These are phyloP conservation scores for Candida orba DNA, from an alignment of 805 yeast species.

Conservation along the genomic window DNA sequence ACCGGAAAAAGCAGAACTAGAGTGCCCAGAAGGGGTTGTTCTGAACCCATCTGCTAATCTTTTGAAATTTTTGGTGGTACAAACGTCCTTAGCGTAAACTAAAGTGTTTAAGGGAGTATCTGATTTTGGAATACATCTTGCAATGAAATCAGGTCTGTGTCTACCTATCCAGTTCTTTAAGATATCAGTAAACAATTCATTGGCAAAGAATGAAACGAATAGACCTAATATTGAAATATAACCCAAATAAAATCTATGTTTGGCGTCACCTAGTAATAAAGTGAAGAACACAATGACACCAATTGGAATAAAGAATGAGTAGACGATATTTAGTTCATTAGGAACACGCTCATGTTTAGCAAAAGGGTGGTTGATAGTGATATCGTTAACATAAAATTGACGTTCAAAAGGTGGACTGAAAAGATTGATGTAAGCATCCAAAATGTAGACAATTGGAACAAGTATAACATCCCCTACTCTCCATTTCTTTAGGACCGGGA, in stretches of 20 bases:
- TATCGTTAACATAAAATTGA: slow-evolving; percentile 69
- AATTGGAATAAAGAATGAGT: slow-evolving; percentile 46
- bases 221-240: slow-evolving; percentile 66
- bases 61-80: slow-evolving; percentile 43
- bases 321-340: slow-evolving; percentile 43
- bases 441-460: slow-evolving; percentile 24
- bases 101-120: slow-evolving; percentile 49
- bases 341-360: slow-evolving; percentile 70
- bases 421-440: slow-evolving; percentile 28
- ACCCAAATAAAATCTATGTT: slow-evolving; percentile 50
- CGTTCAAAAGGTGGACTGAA: slow-evolving; percentile 60
- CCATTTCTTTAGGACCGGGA: slow-evolving; percentile 28
- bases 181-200: slow-evolving; percentile 61
- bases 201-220: slow-evolving; percentile 47
- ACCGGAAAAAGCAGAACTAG: slow-evolving; percentile 64
- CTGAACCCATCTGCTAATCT: slow-evolving; percentile 63
- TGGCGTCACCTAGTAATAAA: slow-evolving; percentile 32
- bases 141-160: slow-evolving; percentile 86
- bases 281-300: slow-evolving; percentile 29
- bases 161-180: slow-evolving; percentile 83
- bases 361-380: slow-evolving; percentile 74
- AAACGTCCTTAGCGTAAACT: slow-evolving; percentile 57
- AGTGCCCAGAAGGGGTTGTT: slow-evolving; percentile 80
- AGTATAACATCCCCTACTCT: slow-evolving; percentile 30
- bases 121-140: slow-evolving; percentile 67